phyloP scores from a whole-genome alignment of 2,329 filamentous ascomycete genomes.

The Fusarium sp. region DNA sequence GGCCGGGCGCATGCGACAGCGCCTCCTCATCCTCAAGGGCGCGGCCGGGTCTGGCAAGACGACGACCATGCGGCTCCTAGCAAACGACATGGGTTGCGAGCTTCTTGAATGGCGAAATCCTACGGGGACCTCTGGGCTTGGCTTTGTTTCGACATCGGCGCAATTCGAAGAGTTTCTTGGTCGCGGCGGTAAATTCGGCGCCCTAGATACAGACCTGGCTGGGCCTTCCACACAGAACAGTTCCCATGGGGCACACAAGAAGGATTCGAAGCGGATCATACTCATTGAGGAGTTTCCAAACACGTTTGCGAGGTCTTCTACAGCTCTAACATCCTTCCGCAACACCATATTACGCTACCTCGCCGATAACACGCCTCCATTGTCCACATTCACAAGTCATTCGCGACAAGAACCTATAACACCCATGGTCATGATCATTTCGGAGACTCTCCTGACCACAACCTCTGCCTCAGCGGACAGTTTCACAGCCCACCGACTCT shows the following conservation, averaged over 20 bases:
- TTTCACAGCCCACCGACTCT: conserved; percentile 89
- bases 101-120: conserved; percentile 95
- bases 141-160: conserved; percentile 76
- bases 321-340: conserved; percentile 77
- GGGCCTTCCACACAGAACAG: conserved; percentile 45
- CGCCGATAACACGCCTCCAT: conserved; percentile 72
- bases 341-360: conserved; percentile 81
- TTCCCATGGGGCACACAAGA: conserved; percentile 30
- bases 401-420: conserved; percentile 62
- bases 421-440: conserved; percentile 90
- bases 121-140: conserved; percentile 67
- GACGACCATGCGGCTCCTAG: conserved; percentile 82
- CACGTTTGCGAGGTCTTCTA: conserved; percentile 75
- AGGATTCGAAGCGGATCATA: conserved; percentile 66
- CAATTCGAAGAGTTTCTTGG: conserved; percentile 95
- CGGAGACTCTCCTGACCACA: conserved; percentile 88
- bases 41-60: conserved; percentile 95
- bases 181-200: conserved; percentile 82
- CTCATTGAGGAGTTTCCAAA: conserved; percentile 87
- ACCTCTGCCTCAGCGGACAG: conserved; percentile 88
- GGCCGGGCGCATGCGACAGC: conserved; percentile 72
- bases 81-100: conserved; percentile 80
- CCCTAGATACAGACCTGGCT: conserved; percentile 65
- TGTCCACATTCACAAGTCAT: conserved; percentile 60
- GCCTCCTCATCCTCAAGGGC: conserved; percentile 87